Evolutionary conservation across 805 yeast genomes (phyloP).

Genomic region (Schizosaccharomyces cryophilus): DNA sequence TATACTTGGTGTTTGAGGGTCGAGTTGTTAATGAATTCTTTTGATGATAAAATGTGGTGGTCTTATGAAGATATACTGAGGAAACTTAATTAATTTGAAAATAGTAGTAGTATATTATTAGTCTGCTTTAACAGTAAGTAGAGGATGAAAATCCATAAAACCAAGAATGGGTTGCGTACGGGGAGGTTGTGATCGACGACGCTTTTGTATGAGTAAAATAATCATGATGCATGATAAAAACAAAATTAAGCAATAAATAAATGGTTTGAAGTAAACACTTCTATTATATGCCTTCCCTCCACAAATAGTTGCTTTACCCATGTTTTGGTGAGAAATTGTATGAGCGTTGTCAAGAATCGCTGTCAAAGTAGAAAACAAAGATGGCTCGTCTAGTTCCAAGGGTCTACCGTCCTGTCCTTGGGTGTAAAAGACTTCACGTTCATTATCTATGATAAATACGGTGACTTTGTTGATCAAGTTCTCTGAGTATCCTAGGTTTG

Average conservation of each 20-base stretch:
- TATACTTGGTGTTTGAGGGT: too few species aligned
- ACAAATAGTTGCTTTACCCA: not conserved
- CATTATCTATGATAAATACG: not conserved
- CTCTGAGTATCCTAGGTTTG: not conserved
- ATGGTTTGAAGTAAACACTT: too few species aligned
- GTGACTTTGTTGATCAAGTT: not conserved
- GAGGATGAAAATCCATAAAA: not conserved
- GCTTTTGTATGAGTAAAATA: not conserved
- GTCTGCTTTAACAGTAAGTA: not conserved
- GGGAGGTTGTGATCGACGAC: not conserved
- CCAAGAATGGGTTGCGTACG: not conserved
- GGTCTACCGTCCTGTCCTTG: not conserved
- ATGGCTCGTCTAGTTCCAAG: not conserved
- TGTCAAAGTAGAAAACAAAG: not conserved
- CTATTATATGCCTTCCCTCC: too few species aligned
- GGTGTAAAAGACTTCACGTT: not conserved
- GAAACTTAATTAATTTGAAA: too few species aligned
- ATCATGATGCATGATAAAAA: not conserved
- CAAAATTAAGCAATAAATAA: not conserved
- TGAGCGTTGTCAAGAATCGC: not conserved
- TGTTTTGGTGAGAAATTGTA: not conserved
- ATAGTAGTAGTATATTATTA: not conserved
- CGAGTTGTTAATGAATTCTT: not conserved
- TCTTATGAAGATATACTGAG: too few species aligned
- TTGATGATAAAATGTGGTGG: not conserved